Conservation (phyloP, 2,329 filamentous ascomycete genomes). For the Colletotrichum euphorbiae region DNA sequence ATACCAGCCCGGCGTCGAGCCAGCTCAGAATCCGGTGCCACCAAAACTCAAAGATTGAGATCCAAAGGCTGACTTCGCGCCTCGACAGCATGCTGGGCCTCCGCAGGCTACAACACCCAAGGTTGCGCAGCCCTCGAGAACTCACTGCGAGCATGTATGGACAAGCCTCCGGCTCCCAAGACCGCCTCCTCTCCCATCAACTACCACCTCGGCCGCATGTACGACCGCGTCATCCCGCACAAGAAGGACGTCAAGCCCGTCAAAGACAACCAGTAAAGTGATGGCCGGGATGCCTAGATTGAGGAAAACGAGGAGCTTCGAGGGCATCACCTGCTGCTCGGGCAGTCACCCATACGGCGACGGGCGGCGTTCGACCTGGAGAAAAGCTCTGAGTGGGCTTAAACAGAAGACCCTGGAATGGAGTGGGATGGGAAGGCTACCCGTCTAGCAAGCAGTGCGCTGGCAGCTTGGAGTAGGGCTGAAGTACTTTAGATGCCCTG, state of each 20-base stretch:
- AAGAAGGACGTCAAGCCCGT: constrained; percentile 25
- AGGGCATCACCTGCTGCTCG: neutral
- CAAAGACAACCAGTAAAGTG: constrained; percentile 21
- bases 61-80: constrained; percentile 14
- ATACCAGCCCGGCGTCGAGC: too few species aligned
- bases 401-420: too few species aligned
- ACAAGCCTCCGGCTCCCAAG: constrained; percentile 70
- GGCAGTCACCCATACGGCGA: too few species aligned
- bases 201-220: constrained; percentile 87
- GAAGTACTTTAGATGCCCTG: too few species aligned
- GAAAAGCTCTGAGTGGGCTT: too few species aligned
- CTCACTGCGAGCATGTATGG: constrained; percentile 79
- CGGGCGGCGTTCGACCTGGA: too few species aligned
- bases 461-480: too few species aligned
- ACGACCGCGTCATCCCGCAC: constrained; percentile 51
- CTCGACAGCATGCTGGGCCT: constrained; percentile 82
- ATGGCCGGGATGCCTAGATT: neutral
- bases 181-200: constrained; percentile 83
- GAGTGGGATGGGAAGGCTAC: too few species aligned
- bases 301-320: neutral
- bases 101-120: constrained; percentile 74
- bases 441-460: too few species aligned
- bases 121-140: constrained; percentile 71
- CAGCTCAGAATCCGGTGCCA: too few species aligned
- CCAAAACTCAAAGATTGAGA: too few species aligned